Base-by-base conservation (phyloP, 768 basidiomycete genomes). In the Hypsizygus marmoreus region DNA sequence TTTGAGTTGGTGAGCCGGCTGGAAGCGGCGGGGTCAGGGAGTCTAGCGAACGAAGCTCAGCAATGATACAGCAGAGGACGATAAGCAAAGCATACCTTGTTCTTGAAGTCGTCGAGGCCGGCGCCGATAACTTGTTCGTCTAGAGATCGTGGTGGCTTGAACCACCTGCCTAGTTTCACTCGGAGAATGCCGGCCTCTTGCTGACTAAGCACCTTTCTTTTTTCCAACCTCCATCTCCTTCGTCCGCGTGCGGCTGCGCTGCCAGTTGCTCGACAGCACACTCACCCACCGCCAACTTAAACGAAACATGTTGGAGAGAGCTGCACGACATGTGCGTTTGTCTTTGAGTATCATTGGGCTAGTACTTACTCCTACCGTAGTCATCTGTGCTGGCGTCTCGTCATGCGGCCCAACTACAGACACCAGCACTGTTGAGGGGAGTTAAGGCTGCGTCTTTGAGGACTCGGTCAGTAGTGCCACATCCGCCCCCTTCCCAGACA, bases 81-180 rank as follows among this genome's bases (percentile, higher is more conserved):
- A 11, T 26, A 24, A 22, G n/a, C 26, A 37, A n/a, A n/a, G 14
- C 67, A 45, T 59, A 72, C 71, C 67, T 71, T 69, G 63, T 62
- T 66, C 68, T 74, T 73, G 66, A 65, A 60, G 69, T 69, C 69
- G 68, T 72, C 65, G 69, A 66, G 58, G 65, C 59, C 66, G 67
- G 66, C 65, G 63, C 61, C 61, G 66, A 64, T 62, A 65, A 61
- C n/a, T n/a, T 67, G 59, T 56, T 59, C 45, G 56, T 56, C 46
- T 45, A 60, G 54, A 54, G 45, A 44, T 42, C 45, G 34, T 40
- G 56, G 73, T 73, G 73, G 73, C 73, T 73, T 70, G 65, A 31
- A 59, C 56, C 47, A 66, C 53, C 72, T 75, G 56, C 33, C 54
- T 55, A 75, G 73, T 73, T 75, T 39, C 40, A 50, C 7, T 35